Conservation (phyloP, 164 flowering plant genomes). For the Magnolia officinalis region DNA sequence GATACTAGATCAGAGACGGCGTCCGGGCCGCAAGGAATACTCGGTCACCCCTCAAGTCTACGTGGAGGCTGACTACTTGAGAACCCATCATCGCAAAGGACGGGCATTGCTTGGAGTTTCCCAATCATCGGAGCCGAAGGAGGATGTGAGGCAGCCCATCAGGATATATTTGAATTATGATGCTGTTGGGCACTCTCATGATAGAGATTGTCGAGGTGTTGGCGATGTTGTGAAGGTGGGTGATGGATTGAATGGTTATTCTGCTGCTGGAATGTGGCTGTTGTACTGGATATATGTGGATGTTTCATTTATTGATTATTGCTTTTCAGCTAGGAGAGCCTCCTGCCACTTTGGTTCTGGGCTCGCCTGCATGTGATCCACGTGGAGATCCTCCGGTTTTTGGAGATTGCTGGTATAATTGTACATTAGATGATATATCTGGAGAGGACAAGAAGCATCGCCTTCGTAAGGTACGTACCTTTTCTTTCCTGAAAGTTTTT, state of each 20-base stretch:
- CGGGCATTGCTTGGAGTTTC: constrained; percentile 65
- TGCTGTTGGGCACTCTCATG: constrained; percentile 96
- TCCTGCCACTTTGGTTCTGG: constrained; percentile 41
- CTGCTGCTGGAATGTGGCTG: not conserved
- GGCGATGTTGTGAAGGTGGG: constrained; percentile 90
- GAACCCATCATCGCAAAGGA: constrained; percentile 45
- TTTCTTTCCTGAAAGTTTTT: not conserved
- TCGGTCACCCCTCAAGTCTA: constrained; percentile 91
- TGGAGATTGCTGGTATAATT: constrained; percentile 99
- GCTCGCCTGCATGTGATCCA: constrained; percentile 78
- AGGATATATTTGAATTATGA: constrained; percentile 95
- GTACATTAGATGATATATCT: constrained; percentile 86
- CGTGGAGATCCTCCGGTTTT: constrained; percentile 83
- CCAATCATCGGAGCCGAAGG: constrained; percentile 18
- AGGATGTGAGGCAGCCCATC: constrained; percentile 63
- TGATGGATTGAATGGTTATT: constrained; percentile 6
- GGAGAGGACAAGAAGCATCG: constrained; percentile 86
- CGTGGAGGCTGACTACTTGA: constrained; percentile 33
- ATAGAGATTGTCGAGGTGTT: constrained; percentile 83
- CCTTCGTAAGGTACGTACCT: constrained; percentile 68
- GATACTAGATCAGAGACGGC: constrained; percentile 78
- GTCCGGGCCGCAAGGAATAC: constrained; percentile 79
- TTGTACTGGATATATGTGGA: constrained; percentile 7
- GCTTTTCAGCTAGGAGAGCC: constrained; percentile 90
- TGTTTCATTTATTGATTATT: constrained; percentile 7